These are phyloP conservation scores for Cladosporium sp. DNA, from an alignment of 2,329 filamentous ascomycete genomes.

Conservation along the genomic window DNA sequence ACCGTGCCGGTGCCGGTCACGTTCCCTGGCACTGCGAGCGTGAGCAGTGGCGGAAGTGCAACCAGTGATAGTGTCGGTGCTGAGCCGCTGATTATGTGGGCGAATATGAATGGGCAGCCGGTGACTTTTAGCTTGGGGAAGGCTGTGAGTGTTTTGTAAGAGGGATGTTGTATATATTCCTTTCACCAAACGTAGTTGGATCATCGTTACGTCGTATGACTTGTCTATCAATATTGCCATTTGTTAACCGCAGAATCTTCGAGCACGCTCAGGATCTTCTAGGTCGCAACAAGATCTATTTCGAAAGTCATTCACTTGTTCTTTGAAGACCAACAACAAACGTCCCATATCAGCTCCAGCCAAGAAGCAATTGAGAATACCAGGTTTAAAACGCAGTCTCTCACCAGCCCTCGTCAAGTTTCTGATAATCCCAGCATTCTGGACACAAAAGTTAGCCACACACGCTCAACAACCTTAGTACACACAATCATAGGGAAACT, in stretches of 20 bases:
- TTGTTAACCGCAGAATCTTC: too few relatives aligned
- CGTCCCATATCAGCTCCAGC: too few relatives aligned
- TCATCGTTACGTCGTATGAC: too few relatives aligned
- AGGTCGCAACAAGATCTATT: too few relatives aligned
- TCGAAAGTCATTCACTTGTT: too few relatives aligned
- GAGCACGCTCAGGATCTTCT: too few relatives aligned
- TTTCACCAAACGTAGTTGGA: too few relatives aligned
- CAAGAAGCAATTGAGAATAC: too few relatives aligned
- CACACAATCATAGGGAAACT: neutral
- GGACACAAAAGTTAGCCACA: neutral
- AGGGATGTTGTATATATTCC: too few relatives aligned
- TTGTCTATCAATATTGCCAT: too few relatives aligned
- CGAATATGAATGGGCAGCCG: constrained; percentile 34
- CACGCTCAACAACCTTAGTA: neutral
- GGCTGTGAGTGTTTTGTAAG: constrained; percentile 18
- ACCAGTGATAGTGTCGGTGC: constrained; percentile 51
- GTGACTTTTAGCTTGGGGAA: constrained; percentile 31
- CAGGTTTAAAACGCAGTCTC: too few relatives aligned
- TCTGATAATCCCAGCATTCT: constrained; percentile 12
- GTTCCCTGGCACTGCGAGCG: constrained; percentile 44
- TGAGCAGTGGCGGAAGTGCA: constrained; percentile 25
- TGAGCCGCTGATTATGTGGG: constrained; percentile 38
- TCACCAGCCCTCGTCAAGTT: constrained; percentile 11
- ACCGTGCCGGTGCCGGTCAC: constrained; percentile 52
- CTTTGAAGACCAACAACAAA: too few relatives aligned